These are phyloP conservation scores for Ottelia alismoides DNA, from an alignment of 106 monocot genomes.

Conservation along the genomic window DNA sequence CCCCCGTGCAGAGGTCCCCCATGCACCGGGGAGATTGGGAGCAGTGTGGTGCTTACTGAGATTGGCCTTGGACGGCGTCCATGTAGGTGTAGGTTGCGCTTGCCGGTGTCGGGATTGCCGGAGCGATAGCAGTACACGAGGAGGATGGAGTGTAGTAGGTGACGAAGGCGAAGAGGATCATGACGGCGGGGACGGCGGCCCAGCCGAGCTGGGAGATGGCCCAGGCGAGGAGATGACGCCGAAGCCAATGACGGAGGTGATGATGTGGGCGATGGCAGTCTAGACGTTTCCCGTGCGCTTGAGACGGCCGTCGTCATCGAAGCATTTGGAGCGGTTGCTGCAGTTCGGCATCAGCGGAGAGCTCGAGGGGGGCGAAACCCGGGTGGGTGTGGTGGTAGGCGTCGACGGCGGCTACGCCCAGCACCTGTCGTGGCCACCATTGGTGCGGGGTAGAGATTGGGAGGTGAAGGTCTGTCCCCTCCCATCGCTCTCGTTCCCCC, in stretches of 20 bases:
- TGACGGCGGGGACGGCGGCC: constrained; percentile 32
- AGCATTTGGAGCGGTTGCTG: too few relatives aligned
- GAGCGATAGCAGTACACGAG: constrained; percentile 11
- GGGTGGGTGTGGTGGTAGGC: too few relatives aligned
- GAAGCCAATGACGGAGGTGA: constrained; percentile 48
- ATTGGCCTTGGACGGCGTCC: constrained; percentile 10
- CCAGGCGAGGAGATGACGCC: constrained; percentile 52
- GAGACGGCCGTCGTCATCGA: constrained; percentile 43
- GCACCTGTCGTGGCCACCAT: too few relatives aligned
- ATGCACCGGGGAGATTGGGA: too few relatives aligned
- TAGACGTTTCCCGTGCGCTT: constrained; percentile 34
- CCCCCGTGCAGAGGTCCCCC: too few relatives aligned
- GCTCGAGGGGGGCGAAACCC: too few relatives aligned
- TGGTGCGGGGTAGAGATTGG: too few relatives aligned
- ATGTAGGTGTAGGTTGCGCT: constrained; percentile 14
- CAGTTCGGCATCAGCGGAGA: too few relatives aligned
- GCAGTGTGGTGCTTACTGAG: too few relatives aligned
- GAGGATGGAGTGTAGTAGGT: constrained; percentile 32
- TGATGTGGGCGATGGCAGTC: constrained; percentile 51
- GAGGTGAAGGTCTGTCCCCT: too few relatives aligned
- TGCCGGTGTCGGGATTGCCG: constrained; percentile 8
- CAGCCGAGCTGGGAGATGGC: constrained; percentile 46
- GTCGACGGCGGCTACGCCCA: too few relatives aligned
- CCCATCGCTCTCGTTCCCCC: too few relatives aligned
- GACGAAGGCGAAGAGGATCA: constrained; percentile 40